Evolutionary conservation across 73 alveolate species (phyloP).

Genomic region (Paramecium primaurelia): DNA sequence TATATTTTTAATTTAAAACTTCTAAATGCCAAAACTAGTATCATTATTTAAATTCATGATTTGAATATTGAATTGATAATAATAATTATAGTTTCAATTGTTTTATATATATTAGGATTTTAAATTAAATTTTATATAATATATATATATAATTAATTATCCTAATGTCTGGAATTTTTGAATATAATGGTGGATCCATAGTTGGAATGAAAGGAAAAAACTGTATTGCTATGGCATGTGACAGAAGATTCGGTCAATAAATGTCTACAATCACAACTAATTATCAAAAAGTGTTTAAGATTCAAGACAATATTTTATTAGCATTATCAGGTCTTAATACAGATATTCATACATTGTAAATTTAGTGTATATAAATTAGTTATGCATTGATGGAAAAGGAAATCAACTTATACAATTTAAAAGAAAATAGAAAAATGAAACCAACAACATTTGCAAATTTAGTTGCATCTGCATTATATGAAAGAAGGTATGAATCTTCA

Average conservation of each 20-base stretch:
- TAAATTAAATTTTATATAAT: background rate
- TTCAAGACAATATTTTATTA: slow-evolving; percentile 84
- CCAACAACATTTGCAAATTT: slow-evolving; percentile 83
- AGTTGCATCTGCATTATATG: slow-evolving; percentile 89
- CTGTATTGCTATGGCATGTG: slow-evolving; percentile 96
- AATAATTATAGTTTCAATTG: background rate
- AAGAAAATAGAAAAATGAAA: slow-evolving; percentile 91
- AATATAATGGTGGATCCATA: slow-evolving; percentile 93
- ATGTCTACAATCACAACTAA: slow-evolving; percentile 83
- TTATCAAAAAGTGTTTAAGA: slow-evolving; percentile 89
- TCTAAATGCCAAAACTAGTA: no score
- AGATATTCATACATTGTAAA: slow-evolving; percentile 90
- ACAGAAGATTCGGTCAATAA: slow-evolving; percentile 91
- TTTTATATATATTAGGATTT: background rate
- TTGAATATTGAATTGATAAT: background rate
- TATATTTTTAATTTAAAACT: background rate
- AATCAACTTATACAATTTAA: slow-evolving; percentile 83
- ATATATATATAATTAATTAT: background rate
- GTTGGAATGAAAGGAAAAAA: slow-evolving; percentile 96
- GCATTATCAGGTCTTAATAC: slow-evolving; percentile 94
- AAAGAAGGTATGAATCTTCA: slow-evolving; percentile 65
- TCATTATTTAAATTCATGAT: no score
- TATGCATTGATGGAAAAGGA: slow-evolving; percentile 74
- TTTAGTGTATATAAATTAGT: slow-evolving; percentile 54
- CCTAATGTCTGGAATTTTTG: slow-evolving; percentile 59